A percentile compares a stretch with the other conserved stretches of the same genome.
Evolutionary conservation across 2,329 filamentous ascomycete genomes (phyloP).

Genomic region (Talaromyces sp.): DNA sequence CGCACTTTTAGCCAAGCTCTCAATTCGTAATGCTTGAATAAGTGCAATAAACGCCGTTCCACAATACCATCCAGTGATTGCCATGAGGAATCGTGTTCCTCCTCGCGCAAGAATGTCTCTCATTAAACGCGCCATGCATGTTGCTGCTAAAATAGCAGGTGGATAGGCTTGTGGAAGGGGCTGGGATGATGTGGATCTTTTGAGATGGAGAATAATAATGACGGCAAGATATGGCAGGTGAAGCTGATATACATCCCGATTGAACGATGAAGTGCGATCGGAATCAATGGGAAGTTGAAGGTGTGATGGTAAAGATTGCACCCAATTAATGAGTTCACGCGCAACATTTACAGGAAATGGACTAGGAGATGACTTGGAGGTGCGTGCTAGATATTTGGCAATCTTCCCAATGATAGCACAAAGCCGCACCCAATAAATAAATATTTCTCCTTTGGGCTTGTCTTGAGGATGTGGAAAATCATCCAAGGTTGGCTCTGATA

Average conservation of each 20-base stretch:
- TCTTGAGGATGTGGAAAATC: constrained; percentile 42
- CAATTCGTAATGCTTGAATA: constrained; percentile 42
- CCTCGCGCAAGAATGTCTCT: constrained; percentile 45
- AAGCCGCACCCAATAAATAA: constrained; percentile 48
- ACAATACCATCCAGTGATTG: constrained; percentile 50
- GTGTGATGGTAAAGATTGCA: constrained; percentile 36
- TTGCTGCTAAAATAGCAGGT: constrained; percentile 43
- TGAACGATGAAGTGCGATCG: constrained; percentile 35
- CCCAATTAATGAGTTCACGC: constrained; percentile 41
- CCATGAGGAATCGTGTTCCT: constrained; percentile 45
- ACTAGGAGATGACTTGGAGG: constrained; percentile 8
- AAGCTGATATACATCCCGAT: constrained; percentile 47
- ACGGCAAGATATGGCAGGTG: constrained; percentile 48
- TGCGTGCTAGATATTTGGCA: constrained; percentile 41
- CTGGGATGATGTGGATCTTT: constrained; percentile 40
- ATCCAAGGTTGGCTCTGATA: constrained; percentile 39
- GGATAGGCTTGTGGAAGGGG: constrained; percentile 42
- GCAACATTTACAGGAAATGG: constrained; percentile 31
- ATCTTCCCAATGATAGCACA: constrained; percentile 46
- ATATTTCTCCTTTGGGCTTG: constrained; percentile 40
- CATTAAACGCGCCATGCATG: constrained; percentile 44
- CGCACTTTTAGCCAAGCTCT: constrained; percentile 32
- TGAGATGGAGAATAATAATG: constrained; percentile 38
- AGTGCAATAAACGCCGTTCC: constrained; percentile 47
- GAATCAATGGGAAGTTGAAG: constrained; percentile 34